Evolutionary conservation across 768 basidiomycete species (phyloP), one percentile per base, ranked within the genome.

Genomic region (Boletus subcaerulescens): DNA sequence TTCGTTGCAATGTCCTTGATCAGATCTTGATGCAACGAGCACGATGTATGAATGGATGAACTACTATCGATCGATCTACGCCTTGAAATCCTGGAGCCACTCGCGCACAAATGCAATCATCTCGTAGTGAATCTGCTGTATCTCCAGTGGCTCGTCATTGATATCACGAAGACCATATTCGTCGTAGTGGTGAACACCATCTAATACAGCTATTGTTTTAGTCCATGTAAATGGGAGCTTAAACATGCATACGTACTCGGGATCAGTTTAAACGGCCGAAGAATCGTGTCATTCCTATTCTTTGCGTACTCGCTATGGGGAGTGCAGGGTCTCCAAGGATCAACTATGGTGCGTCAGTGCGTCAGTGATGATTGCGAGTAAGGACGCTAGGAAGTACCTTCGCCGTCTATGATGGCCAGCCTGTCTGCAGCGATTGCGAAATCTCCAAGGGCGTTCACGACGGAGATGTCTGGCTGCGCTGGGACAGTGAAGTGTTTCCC

Each of bases 261-360:
- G 54, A 97, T 97, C 40, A 95, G 64, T 68, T 94, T 93, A 73
- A 93, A 93, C 1, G 95, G 95, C 38, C 80, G 77, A 35, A 84
- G 64, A 15, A 85, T 71, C 1, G 91, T 93, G 69, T 93, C 91
- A 41, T 77, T 68, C 17, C 93, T 77, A 45, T 83, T 76, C 7
- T 72, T 64, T 3, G 93, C 92, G 47, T 89, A 81, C 47, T 80
- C 76, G 59, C 89, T 89, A 66, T 91, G 91, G 0, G 91, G 90
- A 11, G 90, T 92, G 61, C 83, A 84, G 0, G 93, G 91, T 53
- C 87, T 80, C 93, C 93, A 97, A 15, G 93, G 93, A 71, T 96
- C 93, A 32, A 89, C 90, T 91, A 44, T 4, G 33, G 14, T 4
- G 13, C 13, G 8, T 29, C 18, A 17, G 29, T 24, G 24, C n/a